phyloP scores from a whole-genome alignment of 768 basidiomycete genomes.

The Boletus rubropictus region DNA sequence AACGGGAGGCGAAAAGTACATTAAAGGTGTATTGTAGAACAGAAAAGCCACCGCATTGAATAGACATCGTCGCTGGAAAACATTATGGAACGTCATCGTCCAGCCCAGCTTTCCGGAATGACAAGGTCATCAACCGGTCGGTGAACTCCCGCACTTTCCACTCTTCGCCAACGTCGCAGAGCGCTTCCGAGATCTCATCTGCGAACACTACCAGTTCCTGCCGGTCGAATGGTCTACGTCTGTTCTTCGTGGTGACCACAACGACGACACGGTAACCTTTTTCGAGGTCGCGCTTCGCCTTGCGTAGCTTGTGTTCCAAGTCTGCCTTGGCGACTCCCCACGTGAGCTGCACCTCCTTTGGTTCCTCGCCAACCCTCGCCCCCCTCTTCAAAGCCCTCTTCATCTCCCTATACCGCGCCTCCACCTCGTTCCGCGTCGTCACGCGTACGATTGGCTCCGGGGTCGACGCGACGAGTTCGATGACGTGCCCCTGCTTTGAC shows the following conservation, averaged over 20 bases:
- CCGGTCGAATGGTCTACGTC: constrained; percentile 31
- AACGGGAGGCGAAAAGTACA: constrained; percentile 25
- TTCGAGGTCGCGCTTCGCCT: constrained; percentile 51
- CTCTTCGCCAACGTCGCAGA: constrained; percentile 50
- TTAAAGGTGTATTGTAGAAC: constrained; percentile 23
- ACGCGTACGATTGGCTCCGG: constrained; percentile 60
- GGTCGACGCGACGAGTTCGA: constrained; percentile 49
- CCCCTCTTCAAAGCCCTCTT: constrained; percentile 33
- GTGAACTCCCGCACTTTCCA: constrained; percentile 43
- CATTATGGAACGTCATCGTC: constrained; percentile 1
- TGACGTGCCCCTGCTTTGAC: constrained; percentile 11
- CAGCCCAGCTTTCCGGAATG: constrained; percentile 35
- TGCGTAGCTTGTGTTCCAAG: constrained; percentile 58
- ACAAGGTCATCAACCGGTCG: constrained; percentile 36
- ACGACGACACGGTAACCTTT: constrained; percentile 56
- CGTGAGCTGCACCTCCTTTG: constrained; percentile 68
- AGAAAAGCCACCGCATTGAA: constrained; percentile 5
- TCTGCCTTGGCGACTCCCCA: constrained; percentile 62
- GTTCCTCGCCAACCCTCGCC: constrained; percentile 25
- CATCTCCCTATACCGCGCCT: constrained; percentile 34
- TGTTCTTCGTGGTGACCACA: constrained; percentile 47
- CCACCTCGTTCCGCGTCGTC: constrained; percentile 40
- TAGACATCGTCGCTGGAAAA: constrained; percentile 7
- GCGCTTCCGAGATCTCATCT: constrained; percentile 34
- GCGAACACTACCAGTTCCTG: constrained; percentile 42